Conservation (phyloP, 495 filamentous ascomycete genomes). For the Penicillium salamii region DNA sequence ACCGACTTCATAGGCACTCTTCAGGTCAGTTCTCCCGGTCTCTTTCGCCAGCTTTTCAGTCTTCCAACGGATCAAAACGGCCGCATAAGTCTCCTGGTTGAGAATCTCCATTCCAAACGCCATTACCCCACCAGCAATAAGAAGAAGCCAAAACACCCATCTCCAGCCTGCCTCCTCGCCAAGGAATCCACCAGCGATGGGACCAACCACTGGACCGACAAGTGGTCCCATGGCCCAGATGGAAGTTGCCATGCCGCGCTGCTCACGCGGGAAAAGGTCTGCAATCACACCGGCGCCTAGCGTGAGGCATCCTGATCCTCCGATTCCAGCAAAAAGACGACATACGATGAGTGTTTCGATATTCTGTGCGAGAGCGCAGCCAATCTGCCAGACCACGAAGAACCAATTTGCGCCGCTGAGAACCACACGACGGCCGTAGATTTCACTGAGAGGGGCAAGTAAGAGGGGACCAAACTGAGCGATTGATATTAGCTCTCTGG, state of each 20-base stretch:
- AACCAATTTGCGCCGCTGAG: slow-evolving; percentile 50
- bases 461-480: slow-evolving; percentile 39
- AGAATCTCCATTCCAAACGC: slow-evolving; percentile 30
- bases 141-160: slow-evolving; percentile 56
- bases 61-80: slow-evolving; percentile 52
- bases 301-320: slow-evolving; percentile 48
- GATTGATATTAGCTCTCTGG: neutral
- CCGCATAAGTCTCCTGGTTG: slow-evolving; percentile 53
- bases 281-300: slow-evolving; percentile 54
- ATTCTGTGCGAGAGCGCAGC: slow-evolving; percentile 44
- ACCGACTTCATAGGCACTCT: slow-evolving; percentile 17
- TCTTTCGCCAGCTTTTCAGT: slow-evolving; percentile 38
- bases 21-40: slow-evolving; percentile 28
- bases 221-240: slow-evolving; percentile 26
- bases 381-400: slow-evolving; percentile 52
- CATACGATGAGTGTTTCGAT: slow-evolving; percentile 50
- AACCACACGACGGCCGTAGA: slow-evolving; percentile 53
- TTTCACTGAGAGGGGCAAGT: slow-evolving; percentile 48
- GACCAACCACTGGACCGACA: slow-evolving; percentile 51
- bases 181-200: slow-evolving; percentile 50
- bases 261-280: slow-evolving; percentile 48
- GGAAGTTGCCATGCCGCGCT: slow-evolving; percentile 44
- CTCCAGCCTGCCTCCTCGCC: slow-evolving; percentile 50
- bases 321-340: slow-evolving; percentile 50
- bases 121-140: slow-evolving; percentile 43